phyloP scores from a whole-genome alignment of 768 basidiomycete genomes.

The Serendipita sp. region DNA sequence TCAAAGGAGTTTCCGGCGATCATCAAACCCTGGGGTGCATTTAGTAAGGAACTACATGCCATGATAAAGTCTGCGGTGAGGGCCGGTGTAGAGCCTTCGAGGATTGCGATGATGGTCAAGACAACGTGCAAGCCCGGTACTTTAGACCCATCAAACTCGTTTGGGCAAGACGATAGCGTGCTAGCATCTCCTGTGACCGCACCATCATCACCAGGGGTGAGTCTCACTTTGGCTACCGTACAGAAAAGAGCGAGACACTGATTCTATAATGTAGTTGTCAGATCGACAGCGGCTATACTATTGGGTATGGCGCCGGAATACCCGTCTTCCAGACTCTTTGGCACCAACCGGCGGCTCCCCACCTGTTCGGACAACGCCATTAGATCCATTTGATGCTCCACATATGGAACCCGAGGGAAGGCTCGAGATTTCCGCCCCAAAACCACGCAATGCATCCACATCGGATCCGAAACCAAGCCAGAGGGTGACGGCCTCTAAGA shows the following conservation, averaged over 20 bases:
- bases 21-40: neutral
- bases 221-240: neutral
- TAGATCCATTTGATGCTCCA: no score
- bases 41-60: neutral
- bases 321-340: neutral
- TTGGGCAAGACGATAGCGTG: neutral
- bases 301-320: neutral
- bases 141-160: neutral
- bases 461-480: no score
- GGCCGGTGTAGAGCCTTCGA: neutral
- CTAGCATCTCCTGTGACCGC: neutral
- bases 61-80: neutral
- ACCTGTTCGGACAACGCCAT: neutral
- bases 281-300: neutral
- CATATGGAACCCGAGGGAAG: no score
- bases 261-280: neutral
- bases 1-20: neutral
- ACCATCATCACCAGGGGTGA: slow-evolving; percentile 1
- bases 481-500: no score
- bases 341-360: neutral
- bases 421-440: no score
- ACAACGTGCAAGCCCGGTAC: neutral
- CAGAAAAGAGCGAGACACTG: neutral
- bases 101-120: neutral
- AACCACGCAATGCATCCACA: no score